These are phyloP conservation scores for Citrullus mucosospermus DNA, from an alignment of 306 rosid genomes.

Conservation along the genomic window DNA sequence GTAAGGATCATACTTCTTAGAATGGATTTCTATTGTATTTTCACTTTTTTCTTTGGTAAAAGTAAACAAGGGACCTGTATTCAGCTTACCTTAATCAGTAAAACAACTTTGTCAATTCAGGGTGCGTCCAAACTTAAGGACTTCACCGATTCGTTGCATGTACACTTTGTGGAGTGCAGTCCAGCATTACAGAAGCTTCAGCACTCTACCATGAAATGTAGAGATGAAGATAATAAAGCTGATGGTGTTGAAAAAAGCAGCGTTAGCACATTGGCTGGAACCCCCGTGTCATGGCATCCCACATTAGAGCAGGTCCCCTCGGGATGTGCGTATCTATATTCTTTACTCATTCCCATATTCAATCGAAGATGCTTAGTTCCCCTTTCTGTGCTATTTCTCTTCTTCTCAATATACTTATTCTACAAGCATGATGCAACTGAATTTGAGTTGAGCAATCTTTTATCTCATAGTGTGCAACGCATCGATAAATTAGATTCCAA, in stretches of 20 bases:
- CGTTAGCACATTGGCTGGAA: conserved; percentile 47
- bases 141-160: conserved; percentile 54
- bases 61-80: neutral
- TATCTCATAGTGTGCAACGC: neutral
- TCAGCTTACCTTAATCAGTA: neutral
- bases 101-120: conserved; percentile 24
- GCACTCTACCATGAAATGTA: conserved; percentile 58
- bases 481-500: neutral
- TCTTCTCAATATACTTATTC: neutral
- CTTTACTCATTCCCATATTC: neutral
- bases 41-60: no score
- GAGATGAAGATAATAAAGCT: conserved; percentile 30
- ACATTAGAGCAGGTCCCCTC: conserved; percentile 80
- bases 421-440: neutral
- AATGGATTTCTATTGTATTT: neutral
- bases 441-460: neutral
- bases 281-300: conserved; percentile 93
- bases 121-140: conserved; percentile 66
- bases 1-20: conserved; percentile 22
- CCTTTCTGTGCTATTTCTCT: neutral
- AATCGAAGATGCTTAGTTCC: neutral
- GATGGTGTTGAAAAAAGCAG: conserved; percentile 29
- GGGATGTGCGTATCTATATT: conserved; percentile 48
- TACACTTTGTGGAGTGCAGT: conserved; percentile 88
- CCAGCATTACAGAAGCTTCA: conserved; percentile 78